Percentiles rank a stretch among this genome's conserved stretches.
Evolutionary conservation across 768 basidiomycete genomes (phyloP).

Genomic region (Artomyces pyxidatus): DNA sequence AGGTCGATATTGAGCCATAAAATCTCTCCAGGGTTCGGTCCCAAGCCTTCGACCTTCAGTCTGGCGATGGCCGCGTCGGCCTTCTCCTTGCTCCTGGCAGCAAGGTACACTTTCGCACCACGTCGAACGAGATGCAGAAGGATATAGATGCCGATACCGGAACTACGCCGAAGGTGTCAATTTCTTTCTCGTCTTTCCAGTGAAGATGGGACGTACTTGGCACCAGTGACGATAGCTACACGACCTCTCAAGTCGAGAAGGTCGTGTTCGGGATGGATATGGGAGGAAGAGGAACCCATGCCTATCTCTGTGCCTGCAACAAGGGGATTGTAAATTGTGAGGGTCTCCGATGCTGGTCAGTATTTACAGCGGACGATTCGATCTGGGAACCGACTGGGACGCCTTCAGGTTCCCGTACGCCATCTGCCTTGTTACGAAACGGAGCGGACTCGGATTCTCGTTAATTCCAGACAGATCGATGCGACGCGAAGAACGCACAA

Average conservation of each 20-base stretch:
- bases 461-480: no score
- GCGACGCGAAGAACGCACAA: no score
- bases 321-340: no score
- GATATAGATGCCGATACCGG: conserved; percentile 13
- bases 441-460: no score
- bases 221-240: conserved; percentile 42
- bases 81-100: conserved; percentile 23
- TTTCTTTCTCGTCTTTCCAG: not conserved
- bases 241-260: conserved; percentile 39
- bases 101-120: conserved; percentile 36
- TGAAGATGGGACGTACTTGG: conserved; percentile 27
- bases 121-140: conserved; percentile 26
- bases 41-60: conserved; percentile 26
- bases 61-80: conserved; percentile 23
- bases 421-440: no score
- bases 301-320: no score
- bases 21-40: conserved; percentile 23
- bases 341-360: no score
- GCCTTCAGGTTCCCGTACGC: no score
- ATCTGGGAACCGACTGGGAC: no score
- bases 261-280: conserved; percentile 27
- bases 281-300: conserved; percentile 9
- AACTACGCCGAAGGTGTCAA: not conserved
- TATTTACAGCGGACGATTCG: no score
- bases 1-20: conserved; percentile 33